Evolutionary conservation across 345 rosid species (phyloP), one percentile per base, ranked within the genome.

Genomic region (Pistacia atlantica): DNA sequence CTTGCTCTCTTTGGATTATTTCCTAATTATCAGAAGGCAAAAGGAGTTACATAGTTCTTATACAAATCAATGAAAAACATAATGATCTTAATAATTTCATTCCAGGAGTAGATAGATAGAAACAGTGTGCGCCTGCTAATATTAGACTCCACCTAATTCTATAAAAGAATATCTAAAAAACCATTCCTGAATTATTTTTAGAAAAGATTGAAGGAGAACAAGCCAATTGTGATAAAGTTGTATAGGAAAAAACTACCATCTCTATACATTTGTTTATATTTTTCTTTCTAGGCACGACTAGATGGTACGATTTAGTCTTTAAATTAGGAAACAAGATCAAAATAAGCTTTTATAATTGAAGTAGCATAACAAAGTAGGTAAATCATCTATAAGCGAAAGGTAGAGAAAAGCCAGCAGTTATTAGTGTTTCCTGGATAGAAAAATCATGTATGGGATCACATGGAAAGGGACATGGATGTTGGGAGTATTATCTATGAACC

Each of bases 1-100:
- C 90, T 76, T 83, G 88, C 80, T 93, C 96, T 84, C 88, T 86
- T 83, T 86, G 94, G 55, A 75, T 75, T 67, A 95, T 81, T 79
- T 89, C 87, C 97, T 95, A 74, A 83, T 77, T 33, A 68, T 17
- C 54, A 59, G n/a, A 65, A 42, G 33, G 20, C 25, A 51, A 78
- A 74, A 67, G 22, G 17, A 71, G 48, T 71, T 37, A 46, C 55
- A 46, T 58, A 18, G 22, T n/a, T 54, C n/a, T 58, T 71, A 35
- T 28, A 45, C 6, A 71, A 52, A 55, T 61, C 42, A 69, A 45
- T 52, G 65, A 38, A 28, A 75, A 71, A 56, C 10, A 64, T n/a
- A 38, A 70, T 33, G 37, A 49, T 60, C 46, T 68, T 28, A 5
- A 52, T 28, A 13, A 9, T n/a, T 64, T 55, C 62, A 79, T 69